phyloP scores from a whole-genome alignment of 495 filamentous ascomycete genomes.

The Polyplosphaeria fusca region DNA sequence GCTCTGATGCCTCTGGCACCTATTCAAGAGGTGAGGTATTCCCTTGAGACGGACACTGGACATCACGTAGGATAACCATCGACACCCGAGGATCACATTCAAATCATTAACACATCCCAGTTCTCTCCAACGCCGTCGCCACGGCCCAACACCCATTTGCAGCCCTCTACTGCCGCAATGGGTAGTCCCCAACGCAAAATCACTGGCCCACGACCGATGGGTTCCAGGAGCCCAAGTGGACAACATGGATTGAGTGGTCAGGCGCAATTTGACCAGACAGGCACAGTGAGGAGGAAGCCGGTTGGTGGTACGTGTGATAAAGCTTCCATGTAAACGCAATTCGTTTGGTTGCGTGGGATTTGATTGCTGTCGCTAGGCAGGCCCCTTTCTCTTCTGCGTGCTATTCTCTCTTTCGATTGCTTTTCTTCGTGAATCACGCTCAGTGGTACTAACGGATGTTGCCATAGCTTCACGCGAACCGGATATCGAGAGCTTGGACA shows the following conservation, averaged over 20 bases:
- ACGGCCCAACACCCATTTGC: constrained; percentile 20
- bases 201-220: constrained; percentile 43
- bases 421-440: too few relatives aligned
- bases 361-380: background rate
- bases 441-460: background rate
- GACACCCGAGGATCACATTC: too few relatives aligned
- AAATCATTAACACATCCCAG: constrained; percentile 4
- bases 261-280: constrained; percentile 10
- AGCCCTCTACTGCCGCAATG: constrained; percentile 25
- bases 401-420: background rate
- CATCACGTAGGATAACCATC: constrained; percentile 27
- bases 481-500: constrained; percentile 29
- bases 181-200: constrained; percentile 38
- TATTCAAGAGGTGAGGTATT: constrained; percentile 43
- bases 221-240: constrained; percentile 34
- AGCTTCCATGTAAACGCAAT: background rate
- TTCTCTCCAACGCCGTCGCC: constrained; percentile 31
- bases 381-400: background rate
- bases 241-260: constrained; percentile 14
- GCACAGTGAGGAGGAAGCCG: constrained; percentile 33
- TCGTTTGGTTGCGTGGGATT: background rate
- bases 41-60: constrained; percentile 39
- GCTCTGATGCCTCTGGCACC: constrained; percentile 34
- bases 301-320: constrained; percentile 25
- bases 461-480: background rate